Evolutionary conservation across 441 rosid genomes (phyloP), one percentile per base, ranked within the genome.

Genomic region (Eruca vesicaria): DNA sequence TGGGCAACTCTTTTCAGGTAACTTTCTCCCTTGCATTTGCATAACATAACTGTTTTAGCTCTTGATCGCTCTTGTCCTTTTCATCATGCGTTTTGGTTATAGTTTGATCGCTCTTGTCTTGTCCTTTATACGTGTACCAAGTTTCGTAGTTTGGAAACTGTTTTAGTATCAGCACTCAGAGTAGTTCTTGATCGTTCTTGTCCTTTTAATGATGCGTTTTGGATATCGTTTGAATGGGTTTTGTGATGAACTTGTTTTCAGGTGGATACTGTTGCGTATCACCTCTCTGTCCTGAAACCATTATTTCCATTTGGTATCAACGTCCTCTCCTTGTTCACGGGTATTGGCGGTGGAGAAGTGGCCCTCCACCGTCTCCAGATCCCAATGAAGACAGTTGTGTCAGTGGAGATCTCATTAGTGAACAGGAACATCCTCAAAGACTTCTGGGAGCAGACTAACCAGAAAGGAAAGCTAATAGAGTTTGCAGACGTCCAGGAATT

Each of bases 241-340:
- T 41, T 41, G 50, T 14, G 8, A 41, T 31, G 29, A 29, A 69
- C 15, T 38, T 77, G 58, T 23, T 76, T 83, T 29, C 85, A 93
- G 94, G 88, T 95, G 6, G 97, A 95, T 74, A 95, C 99, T 0
- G 99, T 95, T 50, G 98, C 99, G 2, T 95, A 89, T 74, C 99
- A 95, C 66, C 81, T 91, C 0, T 95, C 99, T 6, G 93, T 77
- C 5, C 63, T 95, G 65, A 95, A 86, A 52, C 82, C 82, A 1
- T 8, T 89, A 75, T 95, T 71, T 74, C 95, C 98, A 0, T 15
- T 23, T 14, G 99, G 99, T 11, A 74, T 95, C 70, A 95, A 89
- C 62, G 73, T 93, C 6, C 87, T 95, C 3, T 95, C 99, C 0
- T 89, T 95, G 33, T 95, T 95, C 81, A 87, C 98, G 18, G 99